A percentile compares a stretch with the other conserved stretches of the same genome.
These are phyloP conservation scores for Calonectria leucothoes DNA, from an alignment of 2,329 filamentous ascomycete species.

Conservation along the genomic window DNA sequence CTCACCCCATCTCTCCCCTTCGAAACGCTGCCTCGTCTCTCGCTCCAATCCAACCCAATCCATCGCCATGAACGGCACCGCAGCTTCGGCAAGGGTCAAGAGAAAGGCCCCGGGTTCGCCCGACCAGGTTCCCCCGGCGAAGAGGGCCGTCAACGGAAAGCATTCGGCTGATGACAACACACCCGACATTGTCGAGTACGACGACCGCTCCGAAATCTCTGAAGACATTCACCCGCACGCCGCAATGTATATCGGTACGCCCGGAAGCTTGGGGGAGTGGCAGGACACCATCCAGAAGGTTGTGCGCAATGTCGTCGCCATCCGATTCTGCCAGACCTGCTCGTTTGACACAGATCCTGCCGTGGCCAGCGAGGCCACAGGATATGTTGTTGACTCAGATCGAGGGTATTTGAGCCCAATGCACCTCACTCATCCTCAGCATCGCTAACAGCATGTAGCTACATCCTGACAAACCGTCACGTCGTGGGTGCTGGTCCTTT, in stretches of 20 bases:
- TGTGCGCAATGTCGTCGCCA: slow-evolving; percentile 96
- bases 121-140: slow-evolving; percentile 49
- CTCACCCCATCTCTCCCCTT: slow-evolving; percentile 22
- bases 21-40: slow-evolving; percentile 10
- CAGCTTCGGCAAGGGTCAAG: slow-evolving; percentile 58
- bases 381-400: slow-evolving; percentile 96
- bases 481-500: slow-evolving; percentile 96
- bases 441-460: slow-evolving; percentile 53
- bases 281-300: slow-evolving; percentile 95
- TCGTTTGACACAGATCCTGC: slow-evolving; percentile 98
- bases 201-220: slow-evolving; percentile 55
- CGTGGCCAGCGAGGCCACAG: slow-evolving; percentile 93
- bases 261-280: slow-evolving; percentile 75
- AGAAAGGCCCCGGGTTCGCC: slow-evolving; percentile 62
- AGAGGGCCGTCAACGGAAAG: slow-evolving; percentile 58
- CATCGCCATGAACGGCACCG: slow-evolving; percentile 57
- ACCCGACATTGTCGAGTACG: slow-evolving; percentile 55
- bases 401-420: slow-evolving; percentile 69
- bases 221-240: slow-evolving; percentile 52
- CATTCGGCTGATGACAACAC: slow-evolving; percentile 62
- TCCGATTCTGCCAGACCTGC: slow-evolving; percentile 97
- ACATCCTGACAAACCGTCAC: slow-evolving; percentile 90
- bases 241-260: slow-evolving; percentile 50
- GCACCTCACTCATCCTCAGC: too few species aligned
- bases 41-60: slow-evolving; percentile 13